These are phyloP conservation scores for Cordyceps sp. DNA, from an alignment of 2,329 filamentous ascomycete genomes.

Conservation along the genomic window DNA sequence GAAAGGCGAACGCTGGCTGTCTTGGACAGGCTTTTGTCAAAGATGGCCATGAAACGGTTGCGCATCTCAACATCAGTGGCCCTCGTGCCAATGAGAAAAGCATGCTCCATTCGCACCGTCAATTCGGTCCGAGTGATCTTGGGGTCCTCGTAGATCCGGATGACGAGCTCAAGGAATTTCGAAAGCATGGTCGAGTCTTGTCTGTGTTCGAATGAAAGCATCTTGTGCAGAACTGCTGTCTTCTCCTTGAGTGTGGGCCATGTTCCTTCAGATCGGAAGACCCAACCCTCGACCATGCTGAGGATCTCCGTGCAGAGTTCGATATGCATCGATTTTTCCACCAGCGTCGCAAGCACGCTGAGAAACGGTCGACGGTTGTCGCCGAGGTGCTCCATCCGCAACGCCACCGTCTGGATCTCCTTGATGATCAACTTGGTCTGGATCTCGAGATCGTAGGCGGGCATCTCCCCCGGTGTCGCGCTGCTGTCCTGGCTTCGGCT, in stretches of 20 bases:
- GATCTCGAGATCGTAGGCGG: conserved; percentile 68
- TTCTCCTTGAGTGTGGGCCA: conserved; percentile 98
- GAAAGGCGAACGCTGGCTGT: conserved; percentile 76
- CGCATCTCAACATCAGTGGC: conserved; percentile 94
- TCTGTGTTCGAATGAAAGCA: conserved; percentile 86
- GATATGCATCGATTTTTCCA: conserved; percentile 84
- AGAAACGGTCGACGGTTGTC: conserved; percentile 87
- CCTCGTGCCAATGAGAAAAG: conserved; percentile 87
- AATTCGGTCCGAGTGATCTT: conserved; percentile 91
- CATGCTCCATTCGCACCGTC: conserved; percentile 93
- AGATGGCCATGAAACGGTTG: conserved; percentile 90
- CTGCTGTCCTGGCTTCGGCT: conserved; percentile 35
- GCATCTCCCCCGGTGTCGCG: conserved; percentile 38
- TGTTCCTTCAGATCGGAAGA: conserved; percentile 86
- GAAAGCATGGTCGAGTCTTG: conserved; percentile 70
- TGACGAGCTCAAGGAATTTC: conserved; percentile 89
- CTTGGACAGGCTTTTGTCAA: conserved; percentile 87
- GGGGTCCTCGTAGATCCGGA: conserved; percentile 94
- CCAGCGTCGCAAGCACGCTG: conserved; percentile 82
- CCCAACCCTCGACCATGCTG: conserved; percentile 87
- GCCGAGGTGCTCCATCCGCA: conserved; percentile 81
- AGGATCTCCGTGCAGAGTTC: conserved; percentile 83
- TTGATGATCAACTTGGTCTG: conserved; percentile 87
- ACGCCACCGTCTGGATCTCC: conserved; percentile 80
- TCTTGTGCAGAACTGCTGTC: conserved; percentile 96